These are phyloP conservation scores for Amphirosellinia nigrospora DNA, from an alignment of 495 filamentous ascomycete species.

Conservation along the genomic window DNA sequence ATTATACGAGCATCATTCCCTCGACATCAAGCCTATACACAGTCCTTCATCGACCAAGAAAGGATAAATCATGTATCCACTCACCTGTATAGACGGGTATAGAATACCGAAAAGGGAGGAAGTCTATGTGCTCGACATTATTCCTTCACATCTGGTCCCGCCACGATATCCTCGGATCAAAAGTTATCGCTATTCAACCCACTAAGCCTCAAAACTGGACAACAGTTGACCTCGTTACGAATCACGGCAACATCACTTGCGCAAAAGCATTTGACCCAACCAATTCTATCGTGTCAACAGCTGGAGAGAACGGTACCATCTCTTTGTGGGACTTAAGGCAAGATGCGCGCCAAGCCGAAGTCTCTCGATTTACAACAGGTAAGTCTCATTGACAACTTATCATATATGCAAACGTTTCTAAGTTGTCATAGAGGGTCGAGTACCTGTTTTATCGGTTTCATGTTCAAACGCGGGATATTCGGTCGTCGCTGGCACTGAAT, in stretches of 20 bases:
- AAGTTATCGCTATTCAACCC: conserved; percentile 62
- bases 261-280: conserved; percentile 53
- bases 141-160: conserved; percentile 51
- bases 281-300: conserved; percentile 57
- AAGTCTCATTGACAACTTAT: conserved; percentile 54
- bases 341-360: conserved; percentile 40
- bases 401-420: conserved; percentile 36
- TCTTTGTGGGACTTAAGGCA: conserved; percentile 63
- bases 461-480: conserved; percentile 62
- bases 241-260: conserved; percentile 64
- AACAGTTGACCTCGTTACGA: conserved; percentile 46
- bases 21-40: neutral
- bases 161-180: conserved; percentile 60
- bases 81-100: conserved; percentile 49
- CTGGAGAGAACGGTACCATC: conserved; percentile 67
- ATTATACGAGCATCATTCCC: conserved; percentile 16
- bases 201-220: conserved; percentile 47
- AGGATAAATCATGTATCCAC: conserved; percentile 50
- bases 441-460: conserved; percentile 72
- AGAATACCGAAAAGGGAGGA: conserved; percentile 48
- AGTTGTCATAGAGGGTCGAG: conserved; percentile 41
- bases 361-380: conserved; percentile 53
- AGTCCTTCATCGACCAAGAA: neutral
- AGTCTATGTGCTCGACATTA: conserved; percentile 59
- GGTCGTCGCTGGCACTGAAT: conserved; percentile 79